phyloP scores from a whole-genome alignment of 2,329 filamentous ascomycete genomes.

The Thermomyces lanuginosus region DNA sequence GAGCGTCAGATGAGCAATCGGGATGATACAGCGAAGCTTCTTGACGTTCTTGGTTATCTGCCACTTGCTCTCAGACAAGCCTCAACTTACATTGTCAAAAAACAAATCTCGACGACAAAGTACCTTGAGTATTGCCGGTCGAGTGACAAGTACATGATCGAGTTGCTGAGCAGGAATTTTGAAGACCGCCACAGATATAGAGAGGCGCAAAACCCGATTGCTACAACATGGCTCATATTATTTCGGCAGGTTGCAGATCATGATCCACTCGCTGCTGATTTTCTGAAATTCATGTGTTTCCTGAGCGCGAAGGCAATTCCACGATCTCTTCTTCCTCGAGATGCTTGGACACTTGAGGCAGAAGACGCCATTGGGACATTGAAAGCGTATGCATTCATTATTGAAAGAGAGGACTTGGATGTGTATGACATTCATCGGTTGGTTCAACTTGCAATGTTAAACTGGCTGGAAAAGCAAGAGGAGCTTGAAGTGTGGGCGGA shows the following conservation, averaged over 20 bases:
- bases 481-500: constrained; percentile 1
- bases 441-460: constrained; percentile 9
- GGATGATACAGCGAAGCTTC: constrained; percentile 6
- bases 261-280: constrained; percentile 8
- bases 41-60: constrained; percentile 12
- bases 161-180: constrained; percentile 9
- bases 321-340: constrained; percentile 7
- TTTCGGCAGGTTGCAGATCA: constrained; percentile 10
- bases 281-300: constrained; percentile 11
- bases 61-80: constrained; percentile 19
- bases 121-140: too few relatives aligned
- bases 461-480: constrained; percentile 7
- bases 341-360: constrained; percentile 4
- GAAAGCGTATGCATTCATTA: constrained; percentile 5
- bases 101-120: too few relatives aligned
- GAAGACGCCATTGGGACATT: constrained; percentile 3
- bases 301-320: constrained; percentile 11
- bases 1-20: too few relatives aligned
- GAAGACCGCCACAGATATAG: constrained; percentile 10
- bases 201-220: constrained; percentile 11
- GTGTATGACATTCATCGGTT: constrained; percentile 10
- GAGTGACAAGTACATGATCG: too few relatives aligned
- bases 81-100: constrained; percentile 16
- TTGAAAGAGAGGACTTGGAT: constrained; percentile 5
- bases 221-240: constrained; percentile 13